Base-by-base conservation (phyloP, 169 alveolate species). In the Eimeria maxima region DNA sequence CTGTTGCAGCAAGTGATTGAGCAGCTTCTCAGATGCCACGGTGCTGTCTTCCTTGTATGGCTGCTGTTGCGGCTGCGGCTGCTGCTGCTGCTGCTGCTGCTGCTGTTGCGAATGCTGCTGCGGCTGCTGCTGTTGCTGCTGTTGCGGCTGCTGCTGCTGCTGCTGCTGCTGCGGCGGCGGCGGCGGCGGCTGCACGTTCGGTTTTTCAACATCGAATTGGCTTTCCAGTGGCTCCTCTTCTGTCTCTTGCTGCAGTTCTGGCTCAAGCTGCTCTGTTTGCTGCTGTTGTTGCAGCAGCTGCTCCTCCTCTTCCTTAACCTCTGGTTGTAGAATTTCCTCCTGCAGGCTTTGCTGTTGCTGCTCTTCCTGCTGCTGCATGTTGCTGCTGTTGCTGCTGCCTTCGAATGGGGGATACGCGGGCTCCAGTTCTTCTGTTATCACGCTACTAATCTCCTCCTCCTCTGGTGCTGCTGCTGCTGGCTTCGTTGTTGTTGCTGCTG, bases 1-100 rank as follows among this genome's bases (percentile, higher is more conserved):
- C 90, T 80, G 90, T 57, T 80, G 90, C 90, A 80, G 90, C 24
- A 80, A 13, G 20, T 47, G 90, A 44, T 27, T 33, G 8, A 80
- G 90, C 90, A 80, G 69, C 69, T 45, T 24, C 44, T 44, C 69
- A n/a, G 71, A 45, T 16, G 90, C 90, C 8, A 80, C 69, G 45
- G 33, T 27, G 44, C 50, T 47, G 45, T 50, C 90, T 3, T 47
- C 47, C 6, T 5, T 50, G 42, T 80, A 57, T 27, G 33, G 65
- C 24, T 47, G 42, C 65, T 80, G 90, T 47, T 80, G n/a, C n/a
- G n/a, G n/a, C n/a, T n/a, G n/a, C n/a, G n/a, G n/a, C n/a, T n/a
- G n/a, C n/a, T n/a, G n/a, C n/a, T n/a, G n/a, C n/a, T n/a, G n/a
- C n/a, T n/a, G n/a, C n/a, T n/a, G n/a, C n/a, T n/a, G n/a, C n/a